Base-by-base conservation (phyloP, 164 flowering plant genomes). In the Pachysandra terminalis region DNA sequence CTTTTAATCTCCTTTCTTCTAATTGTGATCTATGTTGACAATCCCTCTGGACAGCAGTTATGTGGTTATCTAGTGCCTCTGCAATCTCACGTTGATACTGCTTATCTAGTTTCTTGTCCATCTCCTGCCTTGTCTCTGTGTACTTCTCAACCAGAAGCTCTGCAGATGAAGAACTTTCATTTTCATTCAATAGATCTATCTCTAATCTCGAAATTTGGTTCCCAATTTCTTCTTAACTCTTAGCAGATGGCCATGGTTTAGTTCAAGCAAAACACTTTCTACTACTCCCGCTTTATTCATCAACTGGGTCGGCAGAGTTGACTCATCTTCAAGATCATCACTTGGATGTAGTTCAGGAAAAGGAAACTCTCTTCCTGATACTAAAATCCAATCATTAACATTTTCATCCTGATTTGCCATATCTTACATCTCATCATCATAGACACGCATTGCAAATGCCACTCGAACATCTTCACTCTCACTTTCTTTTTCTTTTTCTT, bases 31-130 rank as follows among this genome's bases (percentile, higher is more conserved):
- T 79, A 19, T 81, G 85, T 64, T 88, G 91, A 78, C 88, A 93
- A 66, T 90, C 87, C 70, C 92, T 82, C 76, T 91, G 98, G 56
- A 96, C 75, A 68, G 86, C 84, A 54, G 90, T 90, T 73, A 96
- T 73, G 78, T 93, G 90, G 71, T 76, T 84, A 77, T 93, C 98
- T 40, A 90, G 95, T 41, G 80, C 95, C 80, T 93, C 99, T 69
- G 97, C 99, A 78, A 90, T 84, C 73, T 82, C 81, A 28, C 97
- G 90, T 40, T 84, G 97, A 74, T 88, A 90, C 64, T 87, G 89
- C 67, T 78, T 79, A 72, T 96, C 97, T 52, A 80, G 72, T 74
- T 81, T 96, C 58, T 75, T 86, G 22, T 91, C 92, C 78, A 70
- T 67, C 64, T 87, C 95, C 56, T 75, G 74, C 71, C 87, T 88